These are phyloP conservation scores for Salvia sclarea DNA, from an alignment of 305 asterid species.

Conservation along the genomic window DNA sequence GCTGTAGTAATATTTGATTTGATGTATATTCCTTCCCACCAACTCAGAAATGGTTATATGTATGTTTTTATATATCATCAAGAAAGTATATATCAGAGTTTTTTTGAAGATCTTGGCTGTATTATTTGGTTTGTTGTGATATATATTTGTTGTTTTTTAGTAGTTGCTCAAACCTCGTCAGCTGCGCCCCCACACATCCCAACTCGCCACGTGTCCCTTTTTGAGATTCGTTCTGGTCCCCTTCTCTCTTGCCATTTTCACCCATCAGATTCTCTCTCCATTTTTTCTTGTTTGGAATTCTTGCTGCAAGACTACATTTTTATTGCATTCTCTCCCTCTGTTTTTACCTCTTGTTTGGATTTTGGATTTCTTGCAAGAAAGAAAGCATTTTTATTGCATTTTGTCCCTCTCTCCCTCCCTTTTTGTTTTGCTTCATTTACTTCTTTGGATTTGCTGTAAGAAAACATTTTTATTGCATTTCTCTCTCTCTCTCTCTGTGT, in stretches of 20 bases:
- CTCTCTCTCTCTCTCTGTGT: no score
- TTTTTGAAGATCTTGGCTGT: neutral
- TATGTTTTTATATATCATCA: no score
- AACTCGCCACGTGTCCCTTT: constrained; percentile 57
- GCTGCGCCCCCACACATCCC: constrained; percentile 46
- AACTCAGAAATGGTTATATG: no score
- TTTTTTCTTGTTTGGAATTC: neutral
- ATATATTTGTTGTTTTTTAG: neutral
- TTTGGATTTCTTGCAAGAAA: no score
- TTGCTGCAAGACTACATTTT: neutral
- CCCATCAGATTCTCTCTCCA: neutral
- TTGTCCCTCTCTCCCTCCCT: no score
- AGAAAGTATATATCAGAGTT: neutral
- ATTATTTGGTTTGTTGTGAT: constrained; percentile 7
- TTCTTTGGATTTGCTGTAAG: no score
- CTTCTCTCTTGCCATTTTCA: constrained; percentile 23
- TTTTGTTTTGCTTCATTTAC: no score
- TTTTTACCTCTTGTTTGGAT: no score
- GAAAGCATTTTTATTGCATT: no score
- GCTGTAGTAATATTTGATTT: neutral
- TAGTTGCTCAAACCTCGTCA: constrained; percentile 39
- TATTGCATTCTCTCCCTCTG: no score
- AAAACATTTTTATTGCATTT: no score
- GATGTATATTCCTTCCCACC: constrained; percentile 9
- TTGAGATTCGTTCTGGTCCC: constrained; percentile 50